Conservation (phyloP, 73 alveolate species). For the Paramecium octaurelia region DNA sequence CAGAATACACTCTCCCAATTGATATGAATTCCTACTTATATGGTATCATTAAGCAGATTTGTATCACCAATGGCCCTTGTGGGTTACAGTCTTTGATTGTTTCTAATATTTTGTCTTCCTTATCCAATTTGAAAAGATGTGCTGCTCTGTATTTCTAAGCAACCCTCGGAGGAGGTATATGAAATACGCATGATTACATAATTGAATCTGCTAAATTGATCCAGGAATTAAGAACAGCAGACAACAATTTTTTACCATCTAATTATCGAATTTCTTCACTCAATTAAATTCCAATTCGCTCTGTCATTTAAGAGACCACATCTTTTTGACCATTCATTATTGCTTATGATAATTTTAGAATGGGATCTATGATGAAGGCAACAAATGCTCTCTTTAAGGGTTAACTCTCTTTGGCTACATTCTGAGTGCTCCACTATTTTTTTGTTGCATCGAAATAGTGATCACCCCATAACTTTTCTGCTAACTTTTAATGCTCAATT, state of each 20-base stretch:
- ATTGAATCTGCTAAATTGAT: constrained; percentile 97
- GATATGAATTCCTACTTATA: constrained; percentile 97
- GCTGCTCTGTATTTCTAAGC: constrained; percentile 97
- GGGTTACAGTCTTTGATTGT: constrained; percentile 96
- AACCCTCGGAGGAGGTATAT: constrained; percentile 96
- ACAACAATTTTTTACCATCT: constrained; percentile 57
- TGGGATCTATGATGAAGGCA: constrained; percentile 92
- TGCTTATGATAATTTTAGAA: constrained; percentile 82
- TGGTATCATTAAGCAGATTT: constrained; percentile 98
- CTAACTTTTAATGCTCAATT: constrained; percentile 86
- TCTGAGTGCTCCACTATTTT: constrained; percentile 91
- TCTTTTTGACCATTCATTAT: constrained; percentile 88
- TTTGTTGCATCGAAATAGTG: constrained; percentile 92
- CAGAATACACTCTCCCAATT: constrained; percentile 99
- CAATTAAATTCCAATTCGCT: constrained; percentile 88
- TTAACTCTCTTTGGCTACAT: constrained; percentile 76
- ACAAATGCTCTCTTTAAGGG: constrained; percentile 92
- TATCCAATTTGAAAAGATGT: constrained; percentile 96
- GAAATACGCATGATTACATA: constrained; percentile 94
- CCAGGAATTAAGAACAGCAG: constrained; percentile 90
- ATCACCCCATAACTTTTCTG: constrained; percentile 97
- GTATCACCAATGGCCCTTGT: constrained; percentile 97
- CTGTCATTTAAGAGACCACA: constrained; percentile 78
- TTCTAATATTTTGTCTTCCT: constrained; percentile 93
- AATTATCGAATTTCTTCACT: constrained; percentile 87